A percentile compares a stretch with the other conserved stretches of the same genome.
These are phyloP conservation scores for Conticribra weissflogii DNA, from an alignment of 108 stramenopile genomes.

Conservation along the genomic window DNA sequence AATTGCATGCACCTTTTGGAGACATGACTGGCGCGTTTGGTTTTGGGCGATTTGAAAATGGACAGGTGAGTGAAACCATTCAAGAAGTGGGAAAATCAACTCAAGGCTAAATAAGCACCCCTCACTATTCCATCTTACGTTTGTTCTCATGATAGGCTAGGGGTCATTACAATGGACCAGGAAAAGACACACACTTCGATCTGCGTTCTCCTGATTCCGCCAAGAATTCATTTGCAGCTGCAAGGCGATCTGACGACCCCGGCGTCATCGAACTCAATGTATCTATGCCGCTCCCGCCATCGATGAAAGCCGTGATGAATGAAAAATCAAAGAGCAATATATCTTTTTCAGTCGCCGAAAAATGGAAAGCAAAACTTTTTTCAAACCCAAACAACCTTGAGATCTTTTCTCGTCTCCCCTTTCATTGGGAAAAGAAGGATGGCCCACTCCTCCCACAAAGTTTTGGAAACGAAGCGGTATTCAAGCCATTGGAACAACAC, in stretches of 20 bases:
- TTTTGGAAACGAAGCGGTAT: too few relatives aligned
- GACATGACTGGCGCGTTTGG: conserved; percentile 63
- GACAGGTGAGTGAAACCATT: too few relatives aligned
- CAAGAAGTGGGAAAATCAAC: too few relatives aligned
- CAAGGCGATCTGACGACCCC: conserved; percentile 64
- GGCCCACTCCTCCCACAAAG: not conserved
- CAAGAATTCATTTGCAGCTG: conserved; percentile 44
- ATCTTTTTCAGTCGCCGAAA: conserved; percentile 10
- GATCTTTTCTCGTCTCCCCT: conserved; percentile 41
- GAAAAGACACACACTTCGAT: conserved; percentile 8
- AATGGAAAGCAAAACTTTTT: conserved; percentile 23
- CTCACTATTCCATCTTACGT: too few relatives aligned
- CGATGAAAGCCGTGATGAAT: conserved; percentile 15
- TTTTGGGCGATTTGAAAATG: conserved; percentile 67
- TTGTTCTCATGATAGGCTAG: too few relatives aligned
- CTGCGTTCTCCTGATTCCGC: not conserved
- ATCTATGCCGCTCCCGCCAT: conserved; percentile 35
- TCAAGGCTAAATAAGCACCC: too few relatives aligned
- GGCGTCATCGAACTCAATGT: conserved; percentile 61
- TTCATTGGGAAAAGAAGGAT: conserved; percentile 25
- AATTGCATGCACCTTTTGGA: conserved; percentile 50
- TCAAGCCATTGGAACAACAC: too few relatives aligned
- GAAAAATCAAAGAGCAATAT: not conserved
- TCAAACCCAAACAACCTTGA: conserved; percentile 11
- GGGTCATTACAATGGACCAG: conserved; percentile 19